Conservation (phyloP, 2,329 filamentous ascomycete species). For the Fusarium burgessii region DNA sequence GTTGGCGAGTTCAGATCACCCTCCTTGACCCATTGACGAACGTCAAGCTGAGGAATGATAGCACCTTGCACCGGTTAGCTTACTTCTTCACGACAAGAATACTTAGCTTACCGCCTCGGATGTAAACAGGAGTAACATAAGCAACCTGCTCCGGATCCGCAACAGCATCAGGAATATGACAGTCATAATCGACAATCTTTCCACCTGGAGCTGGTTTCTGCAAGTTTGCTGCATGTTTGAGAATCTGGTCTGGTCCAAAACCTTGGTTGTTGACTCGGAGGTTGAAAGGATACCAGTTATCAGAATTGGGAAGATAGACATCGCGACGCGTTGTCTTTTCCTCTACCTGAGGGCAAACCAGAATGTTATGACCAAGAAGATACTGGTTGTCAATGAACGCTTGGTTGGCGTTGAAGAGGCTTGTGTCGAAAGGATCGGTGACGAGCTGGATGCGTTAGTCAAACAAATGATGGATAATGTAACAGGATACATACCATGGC, state of each 20-base stretch:
- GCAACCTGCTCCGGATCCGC: not conserved
- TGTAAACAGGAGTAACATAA: conserved; percentile 4
- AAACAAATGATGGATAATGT: accelerated
- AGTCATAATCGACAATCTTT: not conserved
- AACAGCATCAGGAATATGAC: not conserved
- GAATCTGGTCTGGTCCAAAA: not conserved
- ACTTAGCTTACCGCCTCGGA: not conserved
- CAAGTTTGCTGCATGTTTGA: not conserved
- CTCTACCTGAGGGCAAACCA: not conserved
- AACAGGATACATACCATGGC: not conserved
- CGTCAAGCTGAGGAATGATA: conserved; percentile 3
- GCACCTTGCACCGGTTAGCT: not conserved
- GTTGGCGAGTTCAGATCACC: not conserved
- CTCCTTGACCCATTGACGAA: conserved; percentile 1
- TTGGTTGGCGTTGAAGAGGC: not conserved
- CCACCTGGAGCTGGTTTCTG: not conserved
- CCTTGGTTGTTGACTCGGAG: not conserved
- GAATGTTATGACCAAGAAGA: not conserved
- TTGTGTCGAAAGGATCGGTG: not conserved
- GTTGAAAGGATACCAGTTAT: conserved; percentile 1
- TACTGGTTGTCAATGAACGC: conserved; percentile 1
- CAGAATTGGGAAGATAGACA: not conserved
- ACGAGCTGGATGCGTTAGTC: not conserved
- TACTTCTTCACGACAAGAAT: accelerated
- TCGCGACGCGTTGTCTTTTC: not conserved